Evolutionary conservation across 2,329 filamentous ascomycete species (phyloP).

Genomic region (Aspergillus niger): DNA sequence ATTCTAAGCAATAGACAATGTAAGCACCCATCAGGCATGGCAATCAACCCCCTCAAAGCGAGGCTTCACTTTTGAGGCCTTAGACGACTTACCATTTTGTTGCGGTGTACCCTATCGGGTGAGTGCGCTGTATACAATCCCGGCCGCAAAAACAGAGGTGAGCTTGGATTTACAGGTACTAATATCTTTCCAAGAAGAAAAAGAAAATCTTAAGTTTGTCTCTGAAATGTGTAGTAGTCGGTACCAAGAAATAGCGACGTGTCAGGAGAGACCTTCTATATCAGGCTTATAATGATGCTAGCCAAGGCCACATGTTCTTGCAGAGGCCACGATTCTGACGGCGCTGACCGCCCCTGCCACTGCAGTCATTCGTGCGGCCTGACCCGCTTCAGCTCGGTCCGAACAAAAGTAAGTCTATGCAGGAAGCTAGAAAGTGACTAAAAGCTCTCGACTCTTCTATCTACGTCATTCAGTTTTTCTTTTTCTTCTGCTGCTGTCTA

Average conservation of each 20-base stretch:
- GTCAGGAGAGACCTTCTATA: slow-evolving; percentile 8
- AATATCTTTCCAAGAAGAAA: background rate
- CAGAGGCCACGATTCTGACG: slow-evolving; percentile 30
- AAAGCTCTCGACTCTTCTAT: background rate
- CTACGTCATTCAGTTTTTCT: background rate
- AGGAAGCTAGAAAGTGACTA: background rate
- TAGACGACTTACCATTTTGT: slow-evolving; percentile 22
- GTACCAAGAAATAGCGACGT: slow-evolving; percentile 9
- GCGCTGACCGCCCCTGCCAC: slow-evolving; percentile 37
- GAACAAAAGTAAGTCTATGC: background rate
- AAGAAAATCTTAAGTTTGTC: background rate
- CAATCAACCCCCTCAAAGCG: background rate
- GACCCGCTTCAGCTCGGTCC: background rate
- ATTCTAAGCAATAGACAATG: slow-evolving; percentile 57
- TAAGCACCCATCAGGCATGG: background rate
- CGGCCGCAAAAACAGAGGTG: background rate
- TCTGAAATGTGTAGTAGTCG: background rate
- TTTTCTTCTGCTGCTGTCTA: background rate
- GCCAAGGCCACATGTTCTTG: slow-evolving; percentile 39
- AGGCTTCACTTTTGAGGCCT: background rate
- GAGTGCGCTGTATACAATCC: background rate
- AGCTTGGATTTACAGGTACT: background rate
- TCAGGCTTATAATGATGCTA: slow-evolving; percentile 16
- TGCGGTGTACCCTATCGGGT: background rate
- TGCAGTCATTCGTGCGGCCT: background rate